Percentiles rank a stretch among this genome's conserved stretches.
Evolutionary conservation across 805 yeast genomes (phyloP).

Genomic region (Dipodascopsis uninucleata): DNA sequence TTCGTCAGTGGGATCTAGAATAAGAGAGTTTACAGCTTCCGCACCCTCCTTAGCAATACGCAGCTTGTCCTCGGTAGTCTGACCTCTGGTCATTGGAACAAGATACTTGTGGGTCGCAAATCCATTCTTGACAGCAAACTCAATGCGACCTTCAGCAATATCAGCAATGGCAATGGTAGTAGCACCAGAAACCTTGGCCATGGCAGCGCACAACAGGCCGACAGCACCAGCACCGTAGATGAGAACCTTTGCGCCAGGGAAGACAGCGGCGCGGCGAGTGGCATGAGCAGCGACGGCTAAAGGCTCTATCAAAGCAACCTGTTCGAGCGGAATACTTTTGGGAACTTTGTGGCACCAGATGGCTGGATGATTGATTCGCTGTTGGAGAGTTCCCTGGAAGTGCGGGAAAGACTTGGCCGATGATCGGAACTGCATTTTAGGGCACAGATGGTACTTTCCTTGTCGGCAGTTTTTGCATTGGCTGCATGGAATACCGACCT

Average conservation of each 20-base stretch:
- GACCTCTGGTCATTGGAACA: conserved; percentile 27
- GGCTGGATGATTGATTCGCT: conserved; percentile 71
- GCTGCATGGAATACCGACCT: conserved; percentile 79
- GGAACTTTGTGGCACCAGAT: conserved; percentile 59
- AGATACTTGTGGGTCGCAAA: conserved; percentile 33
- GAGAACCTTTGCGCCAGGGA: conserved; percentile 61
- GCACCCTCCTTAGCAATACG: conserved; percentile 30
- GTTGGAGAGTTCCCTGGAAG: conserved; percentile 90
- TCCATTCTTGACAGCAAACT: conserved; percentile 35
- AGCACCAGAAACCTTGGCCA: conserved; percentile 70
- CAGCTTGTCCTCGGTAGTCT: conserved; percentile 23
- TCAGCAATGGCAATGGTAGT: conserved; percentile 63
- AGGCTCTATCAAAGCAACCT: conserved; percentile 81
- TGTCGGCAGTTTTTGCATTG: conserved; percentile 71
- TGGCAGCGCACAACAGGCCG: conserved; percentile 67
- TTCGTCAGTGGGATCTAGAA: conserved; percentile 6
- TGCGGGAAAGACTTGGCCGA: conserved; percentile 71
- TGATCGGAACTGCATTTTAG: conserved; percentile 61
- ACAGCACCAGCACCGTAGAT: conserved; percentile 87
- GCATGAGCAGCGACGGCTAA: conserved; percentile 82
- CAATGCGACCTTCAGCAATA: conserved; percentile 42
- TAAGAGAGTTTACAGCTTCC: conserved; percentile 24
- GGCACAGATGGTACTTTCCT: conserved; percentile 81
- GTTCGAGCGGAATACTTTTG: conserved; percentile 62
- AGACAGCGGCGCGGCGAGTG: conserved; percentile 52